phyloP scores from a whole-genome alignment of 768 basidiomycete genomes.

The Trametes villosa region DNA sequence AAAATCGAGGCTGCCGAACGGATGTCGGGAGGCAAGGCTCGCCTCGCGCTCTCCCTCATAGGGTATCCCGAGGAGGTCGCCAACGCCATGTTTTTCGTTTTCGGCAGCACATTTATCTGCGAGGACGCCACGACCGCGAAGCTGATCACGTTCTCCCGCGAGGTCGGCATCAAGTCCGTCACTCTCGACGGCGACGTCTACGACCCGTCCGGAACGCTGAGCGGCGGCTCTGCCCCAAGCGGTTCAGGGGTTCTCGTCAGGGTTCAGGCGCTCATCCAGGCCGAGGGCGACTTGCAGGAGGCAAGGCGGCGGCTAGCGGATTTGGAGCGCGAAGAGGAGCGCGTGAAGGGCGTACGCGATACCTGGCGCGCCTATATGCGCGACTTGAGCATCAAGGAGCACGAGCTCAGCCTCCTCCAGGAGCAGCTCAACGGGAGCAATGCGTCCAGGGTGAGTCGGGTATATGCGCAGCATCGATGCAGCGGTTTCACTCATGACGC shows the following conservation, averaged over 20 bases:
- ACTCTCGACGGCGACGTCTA: constrained; percentile 96
- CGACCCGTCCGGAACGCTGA: constrained; percentile 93
- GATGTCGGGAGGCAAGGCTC: constrained; percentile 79
- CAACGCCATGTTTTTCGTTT: constrained; percentile 91
- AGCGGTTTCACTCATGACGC: neutral
- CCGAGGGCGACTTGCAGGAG: constrained; percentile 61
- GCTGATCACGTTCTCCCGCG: constrained; percentile 77
- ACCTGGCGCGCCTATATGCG: constrained; percentile 62
- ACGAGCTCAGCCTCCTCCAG: constrained; percentile 80
- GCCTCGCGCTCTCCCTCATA: constrained; percentile 87
- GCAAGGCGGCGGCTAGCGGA: constrained; percentile 51
- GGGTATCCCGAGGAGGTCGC: constrained; percentile 81
- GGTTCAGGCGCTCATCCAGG: constrained; percentile 79
- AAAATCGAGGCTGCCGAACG: constrained; percentile 75
- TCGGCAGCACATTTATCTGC: constrained; percentile 91
- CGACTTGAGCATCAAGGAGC: constrained; percentile 88
- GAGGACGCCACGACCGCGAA: constrained; percentile 88
- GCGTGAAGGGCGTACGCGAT: constrained; percentile 55
- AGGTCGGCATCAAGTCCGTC: constrained; percentile 78
- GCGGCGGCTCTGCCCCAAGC: constrained; percentile 86
- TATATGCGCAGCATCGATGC: neutral
- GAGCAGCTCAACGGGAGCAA: constrained; percentile 89
- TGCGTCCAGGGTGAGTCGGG: constrained; percentile 69
- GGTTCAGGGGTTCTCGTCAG: constrained; percentile 74
- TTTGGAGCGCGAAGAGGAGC: constrained; percentile 60